Base-by-base conservation (phyloP, 768 basidiomycete genomes). In the Cyathus striatus region DNA sequence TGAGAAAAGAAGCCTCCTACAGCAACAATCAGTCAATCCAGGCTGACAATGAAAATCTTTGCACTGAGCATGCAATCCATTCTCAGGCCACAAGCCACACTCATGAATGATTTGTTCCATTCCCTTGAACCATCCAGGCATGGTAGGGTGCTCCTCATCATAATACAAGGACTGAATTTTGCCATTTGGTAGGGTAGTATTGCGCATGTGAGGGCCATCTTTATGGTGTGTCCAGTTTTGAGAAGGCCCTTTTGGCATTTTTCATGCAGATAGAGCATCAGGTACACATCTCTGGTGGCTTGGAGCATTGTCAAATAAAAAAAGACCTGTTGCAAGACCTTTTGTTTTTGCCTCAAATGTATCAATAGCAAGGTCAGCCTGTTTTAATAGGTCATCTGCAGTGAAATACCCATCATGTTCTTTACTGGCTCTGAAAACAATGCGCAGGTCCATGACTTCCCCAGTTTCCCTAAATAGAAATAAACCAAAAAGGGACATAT, bases 21-120 rank as follows among this genome's bases (percentile, higher is more conserved):
- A 53, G 49, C 61, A 66, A 47, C 64, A 64, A 35, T 38, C 32
- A n/a, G n/a, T n/a, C n/a, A n/a, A n/a, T n/a, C n/a, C n/a, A n/a
- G n/a, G n/a, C n/a, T n/a, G n/a, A n/a, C n/a, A n/a, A n/a, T n/a
- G n/a, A n/a, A n/a, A n/a, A n/a, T n/a, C 40, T 17, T 37, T 21
- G 20, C 36, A 37, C 17, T 37, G 35, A 33, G 44, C 62, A 64
- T 38, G 61, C 40, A 2, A 50, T 51, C 5, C 42, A 48, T 4
- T 59, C 46, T 23, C 44, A 44, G 49, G 50, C 50, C 56, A 17
- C 50, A 37, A 40, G 24, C 27, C 62, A 45, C 12, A 52, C 39
- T 44, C 60, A n/a, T 48, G 7, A 13, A 64, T 47, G 32, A 64
- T 53, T 0, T 23, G 22, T 9, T 44, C 55, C 58, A 64, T 68